phyloP scores from a whole-genome alignment of 2,329 filamentous ascomycete species.

The Neurospora crassa region DNA sequence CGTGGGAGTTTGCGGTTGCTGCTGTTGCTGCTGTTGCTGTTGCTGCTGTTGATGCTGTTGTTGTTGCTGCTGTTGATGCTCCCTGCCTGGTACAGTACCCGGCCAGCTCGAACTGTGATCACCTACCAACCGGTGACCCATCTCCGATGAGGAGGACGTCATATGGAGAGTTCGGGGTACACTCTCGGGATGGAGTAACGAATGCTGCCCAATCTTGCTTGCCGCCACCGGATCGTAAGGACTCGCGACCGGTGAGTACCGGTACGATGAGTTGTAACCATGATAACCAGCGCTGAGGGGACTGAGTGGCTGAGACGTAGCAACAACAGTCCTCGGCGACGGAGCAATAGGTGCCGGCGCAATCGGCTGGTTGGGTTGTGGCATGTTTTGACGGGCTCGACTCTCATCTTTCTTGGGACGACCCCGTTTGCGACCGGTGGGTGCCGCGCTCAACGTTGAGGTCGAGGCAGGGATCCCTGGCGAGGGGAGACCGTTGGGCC shows the following conservation, averaged over 20 bases:
- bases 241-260: neutral
- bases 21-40: neutral
- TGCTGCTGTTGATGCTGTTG: neutral
- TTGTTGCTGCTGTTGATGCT: neutral
- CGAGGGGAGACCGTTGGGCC: constrained; percentile 19
- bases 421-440: constrained; percentile 22
- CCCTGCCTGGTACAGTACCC: neutral
- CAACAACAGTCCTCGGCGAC: constrained; percentile 1
- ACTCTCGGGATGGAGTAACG: neutral
- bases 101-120: neutral
- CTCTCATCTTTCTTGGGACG: constrained; percentile 26
- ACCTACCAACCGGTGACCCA: neutral
- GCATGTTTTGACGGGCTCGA: constrained; percentile 17
- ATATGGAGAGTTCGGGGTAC: neutral
- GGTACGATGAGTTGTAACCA: constrained; percentile 6
- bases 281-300: constrained; percentile 5
- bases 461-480: constrained; percentile 9
- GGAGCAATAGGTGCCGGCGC: constrained; percentile 10
- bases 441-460: constrained; percentile 11
- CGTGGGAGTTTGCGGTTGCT: neutral
- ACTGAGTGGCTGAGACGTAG: constrained; percentile 4
- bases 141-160: neutral
- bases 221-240: neutral
- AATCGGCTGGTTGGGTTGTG: constrained; percentile 17
- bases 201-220: neutral